Base-by-base conservation (phyloP, 2,329 filamentous ascomycete genomes). In the Aspergillus fructus region DNA sequence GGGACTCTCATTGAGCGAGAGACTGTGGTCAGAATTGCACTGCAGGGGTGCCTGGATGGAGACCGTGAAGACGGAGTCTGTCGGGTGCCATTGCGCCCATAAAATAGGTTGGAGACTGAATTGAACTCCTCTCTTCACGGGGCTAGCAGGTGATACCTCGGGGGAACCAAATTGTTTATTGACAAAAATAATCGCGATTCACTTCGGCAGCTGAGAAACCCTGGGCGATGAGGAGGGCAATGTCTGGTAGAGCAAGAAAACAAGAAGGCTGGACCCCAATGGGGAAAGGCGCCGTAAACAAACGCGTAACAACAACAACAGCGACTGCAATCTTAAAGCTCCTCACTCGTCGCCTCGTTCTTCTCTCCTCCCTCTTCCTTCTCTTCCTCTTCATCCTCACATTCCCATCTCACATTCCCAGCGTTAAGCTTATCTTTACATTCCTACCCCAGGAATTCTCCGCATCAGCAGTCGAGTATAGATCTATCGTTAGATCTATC, bases 241-340 rank as follows among this genome's bases (percentile, higher is more conserved):
- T 45, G n/a, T 23, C n/a, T 30, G 45, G 34, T n/a, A 48, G 45
- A 13, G 30, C 9, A 5, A 39, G 24, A n/a, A 12, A 47, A 34
- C 45, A 49, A 48, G 53, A 56, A 30, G 57, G 53, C 39, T 49
- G 45, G 58, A 55, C 49, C 49, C 59, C 48, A 52, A 65, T 49
- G 21, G 40, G 64, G 60, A 56, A 64, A 64, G 54, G 64, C 56
- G 60, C 43, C 45, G 64, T 65, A 65, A 65, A 66, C 64, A 65
- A 66, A 59, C 62, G 53, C 54, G 63, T 62, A 62, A 57, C 55
- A 58, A 52, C 59, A 59, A 57, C 52, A 52, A 56, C 53, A 54
- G 6, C 45, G 6, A 17, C 33, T 40, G 50, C 51, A 47, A 48
- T 53, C 48, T 54, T 54, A 56, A 59, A 64, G 58, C 51, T 52